Evolutionary conservation across 352 stramenopile genomes (phyloP), one percentile per base, ranked within the genome.

Genomic region (Globisporangium apiculatum): DNA sequence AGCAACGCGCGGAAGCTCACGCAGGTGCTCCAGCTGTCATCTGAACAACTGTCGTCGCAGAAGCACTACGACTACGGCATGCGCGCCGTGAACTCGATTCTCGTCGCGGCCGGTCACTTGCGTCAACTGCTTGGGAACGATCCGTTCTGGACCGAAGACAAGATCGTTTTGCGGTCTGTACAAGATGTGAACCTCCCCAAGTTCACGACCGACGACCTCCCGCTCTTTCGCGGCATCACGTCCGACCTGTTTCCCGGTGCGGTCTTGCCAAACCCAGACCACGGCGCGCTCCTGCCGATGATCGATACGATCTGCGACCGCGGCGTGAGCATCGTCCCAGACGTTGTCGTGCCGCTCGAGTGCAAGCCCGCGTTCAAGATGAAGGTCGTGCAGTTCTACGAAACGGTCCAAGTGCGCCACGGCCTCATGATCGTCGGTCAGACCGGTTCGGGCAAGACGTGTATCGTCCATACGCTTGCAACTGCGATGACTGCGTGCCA

Each of bases 41-140:
- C 86, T 5, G 91, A 98, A 60, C 94, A 98, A 62, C 69, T 98
- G 10, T 97, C 83, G 47, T 96, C 83, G 0, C 94, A 98, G 60
- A 96, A 95, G 45, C 94, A 98, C 67, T 98, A 98, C 60, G 94
- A 98, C 71, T 98, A 98, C 63, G 94, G 94, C 40, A 98, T 98
- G 91, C 81, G 94, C 40, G 94, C 95, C 6, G 91, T 98, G 2
- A 98, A 97, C 62, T 97, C 94, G 17, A 97, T 98, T 57, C 79
- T 98, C 15, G 87, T 97, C 8, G 94, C 93, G 0, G 89, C 88
- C n/a, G 91, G 94, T 31, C 93, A 92, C 15, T 65, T 98, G 38
- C 77, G 91, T 0, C 86, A 97, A 45, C 75, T 94, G n/a, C 71
- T 97, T 1, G 87, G 82, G 3, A 83, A 96, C 18, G 83, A 98